Conservation (phyloP, 2,329 filamentous ascomycete species). For the Cercospora brassicicola region DNA sequence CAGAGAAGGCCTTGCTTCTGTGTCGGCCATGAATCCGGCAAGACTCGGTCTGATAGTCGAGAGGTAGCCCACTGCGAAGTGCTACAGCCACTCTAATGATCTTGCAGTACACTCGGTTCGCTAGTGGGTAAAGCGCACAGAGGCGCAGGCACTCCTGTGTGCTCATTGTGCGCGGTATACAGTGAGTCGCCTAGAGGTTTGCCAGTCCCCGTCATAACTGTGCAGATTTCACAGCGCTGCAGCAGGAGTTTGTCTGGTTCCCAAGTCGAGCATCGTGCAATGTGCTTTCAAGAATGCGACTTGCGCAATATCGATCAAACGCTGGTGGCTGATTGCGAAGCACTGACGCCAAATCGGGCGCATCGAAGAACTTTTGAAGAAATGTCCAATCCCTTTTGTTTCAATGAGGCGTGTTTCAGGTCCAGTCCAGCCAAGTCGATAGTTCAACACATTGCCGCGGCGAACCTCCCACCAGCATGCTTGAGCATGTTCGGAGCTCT, state of each 20-base stretch:
- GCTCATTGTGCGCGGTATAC: not conserved
- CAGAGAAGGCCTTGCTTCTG: not conserved
- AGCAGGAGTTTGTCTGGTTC: not conserved
- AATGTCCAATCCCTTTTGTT: not conserved
- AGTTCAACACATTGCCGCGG: not conserved
- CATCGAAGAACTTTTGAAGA: not conserved
- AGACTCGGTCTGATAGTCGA: not conserved
- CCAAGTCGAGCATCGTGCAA: not conserved
- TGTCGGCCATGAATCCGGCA: not conserved
- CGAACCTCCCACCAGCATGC: not conserved
- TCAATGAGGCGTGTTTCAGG: not conserved
- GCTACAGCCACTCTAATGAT: not conserved
- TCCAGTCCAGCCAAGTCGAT: not conserved
- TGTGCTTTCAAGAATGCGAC: not conserved
- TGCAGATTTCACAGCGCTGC: not conserved
- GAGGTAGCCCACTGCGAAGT: not conserved
- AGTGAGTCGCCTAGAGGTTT: not conserved
- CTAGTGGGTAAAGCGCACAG: not conserved
- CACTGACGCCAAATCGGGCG: not conserved
- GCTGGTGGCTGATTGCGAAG: not conserved
- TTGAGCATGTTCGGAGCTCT: not conserved
- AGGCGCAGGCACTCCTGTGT: not conserved
- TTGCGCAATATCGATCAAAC: not conserved
- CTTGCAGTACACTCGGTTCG: not conserved
- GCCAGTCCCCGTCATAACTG: not conserved